Evolutionary conservation across 202 grass and related monocot species (phyloP).

Genomic region (Panicum virgatum): DNA sequence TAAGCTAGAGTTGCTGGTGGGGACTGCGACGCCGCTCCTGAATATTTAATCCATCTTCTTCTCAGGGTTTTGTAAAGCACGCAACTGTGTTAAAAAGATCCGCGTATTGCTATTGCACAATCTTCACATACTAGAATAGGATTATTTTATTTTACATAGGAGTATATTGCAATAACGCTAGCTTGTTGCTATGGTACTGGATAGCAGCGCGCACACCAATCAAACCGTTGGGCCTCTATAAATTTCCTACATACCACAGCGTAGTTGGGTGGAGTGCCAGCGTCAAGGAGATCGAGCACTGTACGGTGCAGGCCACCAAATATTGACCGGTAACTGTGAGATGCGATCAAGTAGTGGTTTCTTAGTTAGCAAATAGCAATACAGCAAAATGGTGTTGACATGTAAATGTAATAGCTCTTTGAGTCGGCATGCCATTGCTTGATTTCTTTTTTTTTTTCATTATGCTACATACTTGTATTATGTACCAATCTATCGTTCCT

Average conservation of each 20-base stretch:
- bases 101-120: not conserved
- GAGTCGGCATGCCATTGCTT: not conserved
- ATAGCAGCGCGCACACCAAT: not conserved
- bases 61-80: not conserved
- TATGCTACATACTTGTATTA: not conserved
- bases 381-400: not conserved
- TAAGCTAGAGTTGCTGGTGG: not conserved
- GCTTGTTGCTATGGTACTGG: not conserved
- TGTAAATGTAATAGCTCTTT: not conserved
- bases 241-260: not conserved
- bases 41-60: not conserved
- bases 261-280: not conserved
- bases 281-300: not conserved
- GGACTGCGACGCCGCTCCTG: not conserved
- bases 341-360: not conserved
- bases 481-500: constrained; percentile 10
- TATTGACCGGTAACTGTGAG: not conserved
- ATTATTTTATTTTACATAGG: not conserved
- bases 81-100: not conserved
- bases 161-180: not conserved
- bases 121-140: too few species aligned
- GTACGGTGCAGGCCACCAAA: not conserved
- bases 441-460: not conserved
- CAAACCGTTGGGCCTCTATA: not conserved
- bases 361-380: too few species aligned